These are phyloP conservation scores for Jasminum sambac DNA, from an alignment of 257 asterid genomes.

Conservation along the genomic window DNA sequence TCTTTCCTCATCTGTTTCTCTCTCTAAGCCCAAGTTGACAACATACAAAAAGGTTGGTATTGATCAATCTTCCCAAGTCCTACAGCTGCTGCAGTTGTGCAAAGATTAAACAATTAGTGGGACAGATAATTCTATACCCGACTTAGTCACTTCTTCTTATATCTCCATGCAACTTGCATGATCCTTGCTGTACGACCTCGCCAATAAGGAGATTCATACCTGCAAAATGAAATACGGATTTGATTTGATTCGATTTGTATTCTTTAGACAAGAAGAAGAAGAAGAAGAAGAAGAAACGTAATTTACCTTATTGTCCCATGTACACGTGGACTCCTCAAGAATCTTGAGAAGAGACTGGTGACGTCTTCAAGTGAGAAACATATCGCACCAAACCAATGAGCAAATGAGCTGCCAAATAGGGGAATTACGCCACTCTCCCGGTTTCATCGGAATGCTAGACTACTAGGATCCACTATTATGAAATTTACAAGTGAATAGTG, in stretches of 20 bases:
- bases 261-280: no score
- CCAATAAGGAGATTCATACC: conserved; percentile 87
- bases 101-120: conserved; percentile 17
- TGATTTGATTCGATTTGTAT: no score
- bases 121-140: conserved; percentile 45
- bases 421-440: no score
- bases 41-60: not conserved
- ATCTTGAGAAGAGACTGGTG: conserved; percentile 70
- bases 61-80: no score
- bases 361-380: conserved; percentile 94
- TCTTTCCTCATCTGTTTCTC: no score
- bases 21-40: no score
- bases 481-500: no score
- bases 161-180: conserved; percentile 87
- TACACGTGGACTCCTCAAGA: conserved; percentile 72
- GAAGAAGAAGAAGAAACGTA: not conserved
- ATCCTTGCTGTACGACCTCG: conserved; percentile 63
- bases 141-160: conserved; percentile 59
- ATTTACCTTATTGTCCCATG: conserved; percentile 88
- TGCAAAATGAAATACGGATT: no score
- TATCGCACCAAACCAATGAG: no score
- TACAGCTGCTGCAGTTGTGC: not conserved
- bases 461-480: no score
- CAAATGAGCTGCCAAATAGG: no score
- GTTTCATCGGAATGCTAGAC: no score